These are phyloP conservation scores for Fusarium sambucinum DNA, from an alignment of 2,329 filamentous ascomycete genomes.

Conservation along the genomic window DNA sequence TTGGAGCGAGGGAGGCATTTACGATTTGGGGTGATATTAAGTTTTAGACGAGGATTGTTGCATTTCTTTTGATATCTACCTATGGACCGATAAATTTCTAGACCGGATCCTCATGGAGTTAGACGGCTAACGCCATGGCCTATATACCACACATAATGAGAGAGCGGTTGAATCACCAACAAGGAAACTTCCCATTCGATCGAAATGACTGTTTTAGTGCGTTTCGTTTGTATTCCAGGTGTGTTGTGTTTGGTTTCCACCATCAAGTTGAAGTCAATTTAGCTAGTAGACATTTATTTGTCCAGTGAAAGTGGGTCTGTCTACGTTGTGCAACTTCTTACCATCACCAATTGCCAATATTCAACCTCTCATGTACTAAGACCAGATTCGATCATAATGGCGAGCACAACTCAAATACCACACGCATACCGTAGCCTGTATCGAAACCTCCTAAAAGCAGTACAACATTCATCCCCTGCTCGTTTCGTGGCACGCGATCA, in stretches of 20 bases:
- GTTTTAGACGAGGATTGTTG: conserved; percentile 20
- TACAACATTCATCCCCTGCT: conserved; percentile 77
- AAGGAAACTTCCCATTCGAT: not conserved
- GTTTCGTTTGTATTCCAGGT: not conserved
- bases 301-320: conserved; percentile 29
- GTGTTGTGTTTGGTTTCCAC: not conserved
- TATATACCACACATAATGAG: conserved; percentile 36
- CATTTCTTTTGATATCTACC: conserved; percentile 19
- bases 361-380: not conserved
- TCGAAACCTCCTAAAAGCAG: conserved; percentile 73
- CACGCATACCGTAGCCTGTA: conserved; percentile 78
- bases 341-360: not conserved
- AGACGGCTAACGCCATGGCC: conserved; percentile 27
- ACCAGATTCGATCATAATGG: conserved; percentile 33
- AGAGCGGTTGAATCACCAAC: conserved; percentile 12
- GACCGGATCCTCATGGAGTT: conserved; percentile 38
- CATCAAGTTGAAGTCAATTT: not conserved
- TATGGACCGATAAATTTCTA: conserved; percentile 35
- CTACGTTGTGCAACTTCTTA: conserved; percentile 15
- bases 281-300: not conserved
- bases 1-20: conserved; percentile 16
- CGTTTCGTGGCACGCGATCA: conserved; percentile 72
- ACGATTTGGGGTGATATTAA: conserved; percentile 29
- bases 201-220: not conserved
- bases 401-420: conserved; percentile 59